phyloP scores from a whole-genome alignment of 495 filamentous ascomycete genomes.

The Lophium mytilinum region DNA sequence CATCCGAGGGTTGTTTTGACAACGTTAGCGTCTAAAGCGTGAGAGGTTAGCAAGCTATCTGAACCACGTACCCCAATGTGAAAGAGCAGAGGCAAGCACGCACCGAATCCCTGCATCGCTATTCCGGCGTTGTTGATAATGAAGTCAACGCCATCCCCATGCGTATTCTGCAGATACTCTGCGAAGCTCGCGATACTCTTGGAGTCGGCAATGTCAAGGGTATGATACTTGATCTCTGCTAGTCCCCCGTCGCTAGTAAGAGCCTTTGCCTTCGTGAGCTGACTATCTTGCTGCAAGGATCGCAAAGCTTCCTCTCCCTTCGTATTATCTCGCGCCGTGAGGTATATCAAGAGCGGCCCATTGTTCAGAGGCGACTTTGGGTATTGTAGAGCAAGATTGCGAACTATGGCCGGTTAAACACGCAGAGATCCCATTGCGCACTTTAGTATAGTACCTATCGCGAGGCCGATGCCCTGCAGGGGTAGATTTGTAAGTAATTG shows the following conservation, averaged over 20 bases:
- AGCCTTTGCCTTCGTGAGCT: slow-evolving; percentile 37
- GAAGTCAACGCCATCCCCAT: slow-evolving; percentile 42
- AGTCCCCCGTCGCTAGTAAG: slow-evolving; percentile 37
- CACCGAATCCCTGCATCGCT: slow-evolving; percentile 33
- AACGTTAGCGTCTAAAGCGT: slow-evolving; percentile 35
- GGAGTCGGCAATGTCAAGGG: slow-evolving; percentile 38
- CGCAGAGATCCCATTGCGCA: no score
- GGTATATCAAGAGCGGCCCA: slow-evolving; percentile 43
- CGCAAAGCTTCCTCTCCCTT: slow-evolving; percentile 39
- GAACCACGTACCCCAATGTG: neutral
- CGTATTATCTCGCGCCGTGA: slow-evolving; percentile 40
- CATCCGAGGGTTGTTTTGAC: slow-evolving; percentile 39
- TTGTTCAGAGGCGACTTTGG: slow-evolving; percentile 39
- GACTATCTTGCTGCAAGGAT: slow-evolving; percentile 32
- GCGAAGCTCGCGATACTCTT: slow-evolving; percentile 36
- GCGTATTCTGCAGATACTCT: slow-evolving; percentile 36
- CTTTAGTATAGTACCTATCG: slow-evolving; percentile 12
- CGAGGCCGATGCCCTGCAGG: slow-evolving; percentile 22
- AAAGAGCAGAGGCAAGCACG: neutral
- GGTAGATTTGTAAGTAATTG: slow-evolving; percentile 12
- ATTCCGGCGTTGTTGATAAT: slow-evolving; percentile 45
- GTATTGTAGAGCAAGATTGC: slow-evolving; percentile 41
- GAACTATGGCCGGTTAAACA: slow-evolving; percentile 23
- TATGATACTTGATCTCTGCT: slow-evolving; percentile 36
- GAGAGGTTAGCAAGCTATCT: neutral